A percentile compares a stretch with the other conserved stretches of the same genome.
phyloP scores from a whole-genome alignment of 345 rosid species.

The Citrus sinensis region DNA sequence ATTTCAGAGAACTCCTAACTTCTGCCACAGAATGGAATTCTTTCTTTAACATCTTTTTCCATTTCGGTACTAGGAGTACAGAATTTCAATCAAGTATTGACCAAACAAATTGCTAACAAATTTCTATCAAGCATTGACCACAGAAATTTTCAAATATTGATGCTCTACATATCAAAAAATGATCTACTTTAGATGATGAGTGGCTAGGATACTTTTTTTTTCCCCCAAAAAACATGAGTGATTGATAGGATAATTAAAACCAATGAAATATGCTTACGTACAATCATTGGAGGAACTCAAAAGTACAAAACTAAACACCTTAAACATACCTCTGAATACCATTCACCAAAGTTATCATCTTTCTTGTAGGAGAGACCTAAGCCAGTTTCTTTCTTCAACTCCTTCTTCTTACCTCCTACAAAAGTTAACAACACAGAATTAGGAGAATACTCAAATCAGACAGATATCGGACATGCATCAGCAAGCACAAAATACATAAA shows the following conservation, averaged over 20 bases:
- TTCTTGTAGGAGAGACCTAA: slow-evolving; percentile 76
- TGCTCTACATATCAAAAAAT: neutral
- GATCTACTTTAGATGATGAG: neutral
- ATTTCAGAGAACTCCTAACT: neutral
- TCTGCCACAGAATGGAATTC: neutral
- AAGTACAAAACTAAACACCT: neutral
- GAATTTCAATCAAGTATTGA: no score
- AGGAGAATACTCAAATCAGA: neutral
- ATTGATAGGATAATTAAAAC: neutral
- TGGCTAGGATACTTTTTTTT: neutral
- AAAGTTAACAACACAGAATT: slow-evolving; percentile 2
- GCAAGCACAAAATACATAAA: neutral
- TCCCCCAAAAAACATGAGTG: neutral
- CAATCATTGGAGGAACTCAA: neutral
- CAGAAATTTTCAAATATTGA: neutral
- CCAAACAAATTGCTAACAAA: neutral
- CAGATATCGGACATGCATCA: neutral
- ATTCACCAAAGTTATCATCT: slow-evolving; percentile 94
- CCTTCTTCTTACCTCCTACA: slow-evolving; percentile 79
- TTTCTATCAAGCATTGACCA: neutral
- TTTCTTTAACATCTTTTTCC: neutral
- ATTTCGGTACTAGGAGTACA: no score
- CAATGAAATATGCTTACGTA: neutral
- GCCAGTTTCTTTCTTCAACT: slow-evolving; percentile 92
- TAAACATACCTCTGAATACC: slow-evolving; percentile 84